Conservation (phyloP, 2,329 filamentous ascomycete genomes). For the Aspergillus terreus region DNA sequence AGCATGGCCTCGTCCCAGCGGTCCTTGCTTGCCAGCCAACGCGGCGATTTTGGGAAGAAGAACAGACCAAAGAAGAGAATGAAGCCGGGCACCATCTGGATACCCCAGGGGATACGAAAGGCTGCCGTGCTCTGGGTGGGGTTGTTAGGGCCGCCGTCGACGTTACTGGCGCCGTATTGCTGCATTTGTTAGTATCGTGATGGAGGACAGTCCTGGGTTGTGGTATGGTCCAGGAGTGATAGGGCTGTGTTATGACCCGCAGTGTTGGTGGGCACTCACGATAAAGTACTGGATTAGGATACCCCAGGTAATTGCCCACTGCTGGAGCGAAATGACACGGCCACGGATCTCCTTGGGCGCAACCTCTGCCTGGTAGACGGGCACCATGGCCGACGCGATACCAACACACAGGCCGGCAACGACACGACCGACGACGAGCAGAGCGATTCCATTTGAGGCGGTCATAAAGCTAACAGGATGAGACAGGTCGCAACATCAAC, state of each 20-base stretch:
- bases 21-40: conserved; percentile 61
- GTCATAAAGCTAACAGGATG: conserved; percentile 50
- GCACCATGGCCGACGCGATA: conserved; percentile 67
- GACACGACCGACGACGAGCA: conserved; percentile 67
- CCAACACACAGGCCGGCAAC: conserved; percentile 70
- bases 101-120: conserved; percentile 62
- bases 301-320: conserved; percentile 70
- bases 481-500: not conserved
- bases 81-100: conserved; percentile 58
- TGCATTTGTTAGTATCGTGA: not conserved
- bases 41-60: conserved; percentile 53
- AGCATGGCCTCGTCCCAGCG: conserved; percentile 51
- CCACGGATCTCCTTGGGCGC: conserved; percentile 53
- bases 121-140: conserved; percentile 52
- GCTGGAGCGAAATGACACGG: conserved; percentile 65
- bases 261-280: conserved; percentile 8
- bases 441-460: conserved; percentile 61
- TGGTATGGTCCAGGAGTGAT: not conserved
- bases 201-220: conserved; percentile 24
- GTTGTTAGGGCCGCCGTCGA: conserved; percentile 45
- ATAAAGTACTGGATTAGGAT: conserved; percentile 65
- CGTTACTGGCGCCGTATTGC: conserved; percentile 40
- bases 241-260: too few species aligned
- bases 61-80: conserved; percentile 54
- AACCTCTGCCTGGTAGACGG: conserved; percentile 66